These are phyloP conservation scores for Neohortaea acidophila DNA, from an alignment of 495 filamentous ascomycete genomes.

Conservation along the genomic window DNA sequence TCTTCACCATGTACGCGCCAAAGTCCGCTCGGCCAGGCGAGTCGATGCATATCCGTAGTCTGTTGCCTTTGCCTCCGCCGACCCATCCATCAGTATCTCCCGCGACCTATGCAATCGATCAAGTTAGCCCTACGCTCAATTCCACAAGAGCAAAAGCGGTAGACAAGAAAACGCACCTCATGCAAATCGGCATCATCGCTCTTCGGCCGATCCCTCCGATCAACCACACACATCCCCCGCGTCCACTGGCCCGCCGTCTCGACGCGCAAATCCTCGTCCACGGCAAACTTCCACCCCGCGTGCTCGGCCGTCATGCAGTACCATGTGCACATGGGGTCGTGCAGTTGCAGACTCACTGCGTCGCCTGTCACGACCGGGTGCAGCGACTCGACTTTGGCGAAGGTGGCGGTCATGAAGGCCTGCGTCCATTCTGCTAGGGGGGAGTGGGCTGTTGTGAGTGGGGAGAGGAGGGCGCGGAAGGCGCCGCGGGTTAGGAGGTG, in stretches of 20 bases:
- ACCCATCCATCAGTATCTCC: constrained; percentile 65
- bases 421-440: constrained; percentile 73
- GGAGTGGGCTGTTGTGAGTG: constrained; percentile 39
- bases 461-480: constrained; percentile 41
- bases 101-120: too few relatives aligned
- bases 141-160: too few relatives aligned
- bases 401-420: constrained; percentile 63
- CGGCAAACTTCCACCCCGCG: constrained; percentile 31
- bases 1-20: constrained; percentile 24
- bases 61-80: constrained; percentile 52
- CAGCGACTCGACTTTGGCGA: constrained; percentile 51
- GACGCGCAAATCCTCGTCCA: constrained; percentile 59
- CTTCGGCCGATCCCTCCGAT: constrained; percentile 46
- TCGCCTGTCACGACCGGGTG: constrained; percentile 40
- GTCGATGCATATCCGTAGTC: constrained; percentile 52
- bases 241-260: constrained; percentile 92
- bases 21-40: constrained; percentile 39
- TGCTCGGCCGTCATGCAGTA: constrained; percentile 43
- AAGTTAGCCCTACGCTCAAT: too few relatives aligned
- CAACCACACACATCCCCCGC: constrained; percentile 73
- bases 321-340: constrained; percentile 84
- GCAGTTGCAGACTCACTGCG: constrained; percentile 50
- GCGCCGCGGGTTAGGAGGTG: constrained; percentile 49
- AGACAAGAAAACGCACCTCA: too few relatives aligned
- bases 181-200: constrained; percentile 33